Percentiles rank a stretch among this genome's conserved stretches.
phyloP scores from a whole-genome alignment of 2,329 filamentous ascomycete species.

The Graphilbum fragrans region DNA sequence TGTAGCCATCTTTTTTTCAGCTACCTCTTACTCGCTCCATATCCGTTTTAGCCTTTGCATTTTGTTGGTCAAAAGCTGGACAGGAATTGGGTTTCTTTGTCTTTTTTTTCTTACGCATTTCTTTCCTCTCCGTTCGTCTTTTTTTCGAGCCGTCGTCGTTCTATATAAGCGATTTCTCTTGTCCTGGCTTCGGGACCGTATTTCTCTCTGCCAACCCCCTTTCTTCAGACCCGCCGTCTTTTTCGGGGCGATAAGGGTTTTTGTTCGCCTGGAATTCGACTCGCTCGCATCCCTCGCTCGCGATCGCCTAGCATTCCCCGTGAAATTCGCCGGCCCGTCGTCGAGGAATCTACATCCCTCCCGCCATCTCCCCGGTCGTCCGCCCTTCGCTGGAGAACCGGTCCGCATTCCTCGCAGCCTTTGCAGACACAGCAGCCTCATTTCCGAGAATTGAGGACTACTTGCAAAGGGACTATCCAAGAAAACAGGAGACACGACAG shows the following conservation, averaged over 20 bases:
- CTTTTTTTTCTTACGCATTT: slow-evolving; percentile 1
- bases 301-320: slow-evolving; percentile 6
- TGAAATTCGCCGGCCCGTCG: slow-evolving; percentile 1
- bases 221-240: background rate
- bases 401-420: background rate
- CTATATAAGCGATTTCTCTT: slow-evolving; percentile 3
- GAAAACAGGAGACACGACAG: too few relatives aligned
- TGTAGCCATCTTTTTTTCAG: too few relatives aligned
- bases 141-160: background rate
- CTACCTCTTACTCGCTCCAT: background rate
- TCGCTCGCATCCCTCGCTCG: slow-evolving; percentile 1
- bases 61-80: background rate
- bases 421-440: background rate
- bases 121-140: background rate
- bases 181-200: slow-evolving; percentile 2
- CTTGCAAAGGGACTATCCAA: too few relatives aligned
- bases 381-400: background rate
- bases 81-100: background rate
- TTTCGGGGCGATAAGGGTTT: background rate
- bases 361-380: background rate
- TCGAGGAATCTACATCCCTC: slow-evolving; percentile 2
- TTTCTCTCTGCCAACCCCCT: background rate
- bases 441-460: background rate
- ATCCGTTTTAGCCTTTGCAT: background rate
- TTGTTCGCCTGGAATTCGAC: slow-evolving; percentile 1